Base-by-base conservation (phyloP, 2,329 filamentous ascomycete species). In the Trichoderma citrinoviride region DNA sequence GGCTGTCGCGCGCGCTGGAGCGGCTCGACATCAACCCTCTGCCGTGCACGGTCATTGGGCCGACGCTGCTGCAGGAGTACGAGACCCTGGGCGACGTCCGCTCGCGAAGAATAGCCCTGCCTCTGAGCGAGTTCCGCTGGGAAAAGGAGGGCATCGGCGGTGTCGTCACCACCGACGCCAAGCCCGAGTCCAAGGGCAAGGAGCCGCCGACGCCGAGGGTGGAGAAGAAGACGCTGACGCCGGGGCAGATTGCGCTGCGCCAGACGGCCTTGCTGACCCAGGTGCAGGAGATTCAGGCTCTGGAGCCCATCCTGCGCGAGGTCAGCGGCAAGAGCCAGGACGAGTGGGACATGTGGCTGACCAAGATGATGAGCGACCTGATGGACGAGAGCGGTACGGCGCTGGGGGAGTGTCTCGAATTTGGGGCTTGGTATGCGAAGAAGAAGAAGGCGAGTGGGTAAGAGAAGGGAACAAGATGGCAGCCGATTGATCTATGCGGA, bases 271-370 rank as follows among this genome's bases (percentile, higher is more conserved):
- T 97, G 64, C 79, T 91, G 73, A 92, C 90, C 2, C 87, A 93
- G 6, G 86, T 96, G 60, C 90, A 93, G 74, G 85, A 92, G 82
- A 91, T 96, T 61, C 91, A 95, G 74, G 90, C 89, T 68, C 80
- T 97, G 71, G 93, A 97, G 77, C 91, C 92, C 5, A 79, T 95
- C 65, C 79, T 97, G 70, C 86, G 90, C 70, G 90, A 96, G 71
- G 87, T 87, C 52, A 96, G 90, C 72, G 90, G 90, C 15, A 96
- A 96, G 81, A 92, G 90, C 71, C 87, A 91, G 73, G 92, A 96
- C 70, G 93, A 97, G 78, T 97, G 93, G 93, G 91, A 96, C 75
- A 82, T 87, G 47, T 97, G 93, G 93, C 87, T 91, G 78, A 87
- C 89, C 46, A 91, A 89, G 76, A 91, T 97, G 90, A 94, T 92